These are phyloP conservation scores for Nitzschia sp. DNA, from an alignment of 108 stramenopile species.

Conservation along the genomic window DNA sequence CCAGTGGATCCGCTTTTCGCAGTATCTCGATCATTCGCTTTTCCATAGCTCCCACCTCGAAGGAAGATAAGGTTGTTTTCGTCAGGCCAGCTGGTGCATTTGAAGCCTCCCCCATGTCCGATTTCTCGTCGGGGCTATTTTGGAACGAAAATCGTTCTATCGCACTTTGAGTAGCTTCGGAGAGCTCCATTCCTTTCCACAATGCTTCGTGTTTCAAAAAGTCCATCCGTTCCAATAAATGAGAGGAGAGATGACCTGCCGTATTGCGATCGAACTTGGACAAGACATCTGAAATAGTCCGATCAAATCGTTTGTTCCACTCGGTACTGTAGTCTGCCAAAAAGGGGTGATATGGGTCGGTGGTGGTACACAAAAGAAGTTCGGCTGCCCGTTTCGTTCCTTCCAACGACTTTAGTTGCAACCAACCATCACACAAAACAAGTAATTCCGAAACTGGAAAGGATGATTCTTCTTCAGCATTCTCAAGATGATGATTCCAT, in stretches of 20 bases:
- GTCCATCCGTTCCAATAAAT: neutral
- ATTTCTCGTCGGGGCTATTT: neutral
- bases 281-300: neutral
- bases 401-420: neutral
- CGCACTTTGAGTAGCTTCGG: neutral
- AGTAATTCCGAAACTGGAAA: constrained; percentile 23
- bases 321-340: neutral
- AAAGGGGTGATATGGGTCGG: neutral
- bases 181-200: neutral
- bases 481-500: neutral
- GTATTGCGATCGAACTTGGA: neutral
- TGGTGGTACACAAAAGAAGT: constrained; percentile 5
- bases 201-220: neutral
- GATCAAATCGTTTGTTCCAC: constrained; percentile 8
- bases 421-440: constrained; percentile 13
- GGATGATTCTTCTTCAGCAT: neutral
- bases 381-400: constrained; percentile 8
- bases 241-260: neutral
- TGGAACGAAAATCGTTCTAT: neutral
- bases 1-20: neutral
- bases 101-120: neutral
- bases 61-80: constrained; percentile 9
- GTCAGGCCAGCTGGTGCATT: neutral
- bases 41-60: constrained; percentile 19
- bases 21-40: constrained; percentile 18